Base-by-base conservation (phyloP, 495 filamentous ascomycete species). In the Emericellopsis terricola region DNA sequence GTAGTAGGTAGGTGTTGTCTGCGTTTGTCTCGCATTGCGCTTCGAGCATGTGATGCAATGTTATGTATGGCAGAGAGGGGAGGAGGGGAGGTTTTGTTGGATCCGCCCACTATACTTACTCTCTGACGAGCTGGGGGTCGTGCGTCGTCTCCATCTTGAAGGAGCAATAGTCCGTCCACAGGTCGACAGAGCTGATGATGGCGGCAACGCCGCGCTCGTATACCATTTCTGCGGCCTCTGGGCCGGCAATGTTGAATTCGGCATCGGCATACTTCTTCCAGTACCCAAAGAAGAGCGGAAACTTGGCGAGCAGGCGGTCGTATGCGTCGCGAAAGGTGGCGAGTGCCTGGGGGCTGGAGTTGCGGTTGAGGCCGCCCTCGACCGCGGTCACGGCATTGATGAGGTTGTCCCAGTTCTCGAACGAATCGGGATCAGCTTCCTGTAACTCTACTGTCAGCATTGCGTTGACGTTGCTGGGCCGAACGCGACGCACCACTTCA, bases 221-320 rank as follows among this genome's bases (percentile, higher is more conserved):
- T 14, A 94, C 89, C 81, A 96, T 89, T 50, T 99, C 89, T 37
- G 89, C 91, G 19, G 91, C 85, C 59, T 99, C 89, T 1, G 91
- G 93, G 17, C 89, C 89, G 4, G 83, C 83, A 42, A 96, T 93
- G 11, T 81, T 81, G 56, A 99, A 99, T 49, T 99, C 89, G 16
- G 93, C 57, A 49, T 96, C 89, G 44, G 89, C 89, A 73, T 99
- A 97, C 54, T 93, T 96, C 62, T 94, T 94, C 89, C 89, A 99
- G 56, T 94, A 99, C 28, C 86, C 89, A 50, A 94, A 99, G 2
- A 96, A 70, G 16, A 96, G 65, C 1, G 89, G 89, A 47, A 94
- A 99, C 50, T 92, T 94, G 35, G 83, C 77, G 7, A 99, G 73
- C 49, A 99, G 87, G 7, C 79, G 71, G 51, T 99, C 91, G 53